Evolutionary conservation across 148 eudicot genomes (phyloP).

Genomic region (Simmondsia chinensis): DNA sequence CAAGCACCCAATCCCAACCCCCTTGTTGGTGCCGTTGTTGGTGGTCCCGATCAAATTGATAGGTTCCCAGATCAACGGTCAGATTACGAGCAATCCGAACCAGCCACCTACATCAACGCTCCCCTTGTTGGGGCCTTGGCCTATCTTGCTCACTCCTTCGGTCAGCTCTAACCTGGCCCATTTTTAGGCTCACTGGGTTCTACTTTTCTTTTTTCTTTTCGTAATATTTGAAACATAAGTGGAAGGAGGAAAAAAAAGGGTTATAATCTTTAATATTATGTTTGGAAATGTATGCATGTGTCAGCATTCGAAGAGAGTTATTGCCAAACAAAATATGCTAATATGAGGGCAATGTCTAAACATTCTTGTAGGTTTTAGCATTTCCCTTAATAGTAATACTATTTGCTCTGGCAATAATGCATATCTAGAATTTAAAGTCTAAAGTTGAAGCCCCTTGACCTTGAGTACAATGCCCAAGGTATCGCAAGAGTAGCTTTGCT

Average conservation of each 20-base stretch:
- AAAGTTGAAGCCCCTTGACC: constrained; percentile 27
- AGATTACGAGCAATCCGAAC: constrained; percentile 75
- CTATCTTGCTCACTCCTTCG: constrained; percentile 77
- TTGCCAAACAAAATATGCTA: no score
- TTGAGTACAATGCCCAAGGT: constrained; percentile 1
- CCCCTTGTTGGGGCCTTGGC: constrained; percentile 78
- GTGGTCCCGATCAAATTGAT: constrained; percentile 67
- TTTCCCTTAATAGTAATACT: constrained; percentile 9
- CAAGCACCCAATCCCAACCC: constrained; percentile 67
- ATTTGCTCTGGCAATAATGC: constrained; percentile 15
- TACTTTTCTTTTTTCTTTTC: neutral
- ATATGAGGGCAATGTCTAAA: no score
- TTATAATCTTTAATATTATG: no score
- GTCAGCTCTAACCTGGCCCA: constrained; percentile 40
- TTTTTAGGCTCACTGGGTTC: neutral
- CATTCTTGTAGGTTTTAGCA: neutral
- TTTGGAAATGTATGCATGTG: no score
- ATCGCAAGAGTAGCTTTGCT: constrained; percentile 19
- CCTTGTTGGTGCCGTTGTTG: constrained; percentile 64
- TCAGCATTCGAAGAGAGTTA: no score
- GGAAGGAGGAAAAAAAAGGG: no score
- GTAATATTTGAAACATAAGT: neutral
- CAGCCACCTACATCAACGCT: constrained; percentile 70
- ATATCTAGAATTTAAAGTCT: constrained; percentile 4
- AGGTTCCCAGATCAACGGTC: constrained; percentile 56